A percentile compares a stretch with the other conserved stretches of the same genome.
Conservation (phyloP, 2,329 filamentous ascomycete species). For the Botryotinia calthae region DNA sequence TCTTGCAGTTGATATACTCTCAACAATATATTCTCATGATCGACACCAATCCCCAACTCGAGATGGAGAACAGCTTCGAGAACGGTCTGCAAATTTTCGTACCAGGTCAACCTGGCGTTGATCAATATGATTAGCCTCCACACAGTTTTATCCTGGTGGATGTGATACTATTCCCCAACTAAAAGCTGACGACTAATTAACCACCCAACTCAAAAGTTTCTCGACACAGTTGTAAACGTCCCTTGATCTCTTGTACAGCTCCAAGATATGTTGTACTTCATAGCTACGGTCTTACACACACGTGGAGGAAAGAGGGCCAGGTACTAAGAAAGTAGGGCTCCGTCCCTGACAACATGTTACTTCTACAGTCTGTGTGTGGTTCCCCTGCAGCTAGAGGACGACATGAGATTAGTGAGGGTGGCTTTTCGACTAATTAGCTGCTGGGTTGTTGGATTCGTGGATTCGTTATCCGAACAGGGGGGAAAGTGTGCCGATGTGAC, state of each 20-base stretch:
- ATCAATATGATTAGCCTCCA: conserved; percentile 7
- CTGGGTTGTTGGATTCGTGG: background rate
- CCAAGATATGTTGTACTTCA: background rate
- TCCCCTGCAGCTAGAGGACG: background rate
- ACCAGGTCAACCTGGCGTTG: conserved; percentile 9
- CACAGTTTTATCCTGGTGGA: background rate
- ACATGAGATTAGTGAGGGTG: conserved; percentile 1
- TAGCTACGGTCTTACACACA: conserved; percentile 1
- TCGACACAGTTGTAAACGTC: background rate
- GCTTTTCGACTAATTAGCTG: background rate
- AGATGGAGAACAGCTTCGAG: background rate
- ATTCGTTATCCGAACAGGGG: background rate
- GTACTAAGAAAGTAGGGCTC: background rate
- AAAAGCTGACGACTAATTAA: background rate
- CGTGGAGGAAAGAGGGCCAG: background rate
- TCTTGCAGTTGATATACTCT: background rate
- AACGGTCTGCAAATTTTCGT: background rate
- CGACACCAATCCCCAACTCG: background rate
- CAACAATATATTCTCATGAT: background rate
- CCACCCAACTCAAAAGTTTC: background rate
- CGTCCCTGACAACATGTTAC: conserved; percentile 3
- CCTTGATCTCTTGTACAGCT: background rate
- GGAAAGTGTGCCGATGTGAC: background rate
- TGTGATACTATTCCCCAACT: background rate
- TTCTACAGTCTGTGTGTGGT: background rate